A percentile compares a stretch with the other conserved stretches of the same genome.
Conservation (phyloP, 306 rosid genomes). For the Chamaecrista fasciculata region DNA sequence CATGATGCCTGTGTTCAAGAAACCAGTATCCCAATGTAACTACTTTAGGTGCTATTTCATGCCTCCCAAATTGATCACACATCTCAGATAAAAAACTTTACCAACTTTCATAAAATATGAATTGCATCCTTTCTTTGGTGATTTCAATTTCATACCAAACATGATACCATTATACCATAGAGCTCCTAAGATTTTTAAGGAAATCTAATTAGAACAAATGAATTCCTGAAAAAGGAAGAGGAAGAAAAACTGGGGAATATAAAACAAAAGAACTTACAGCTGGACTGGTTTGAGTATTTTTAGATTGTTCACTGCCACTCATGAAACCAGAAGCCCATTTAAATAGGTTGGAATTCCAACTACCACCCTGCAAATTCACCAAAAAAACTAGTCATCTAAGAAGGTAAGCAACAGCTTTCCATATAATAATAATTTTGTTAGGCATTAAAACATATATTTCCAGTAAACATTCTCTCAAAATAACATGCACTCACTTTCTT, state of each 20-base stretch:
- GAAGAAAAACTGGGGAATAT: neutral
- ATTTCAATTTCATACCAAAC: neutral
- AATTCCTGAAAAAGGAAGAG: conserved; percentile 22
- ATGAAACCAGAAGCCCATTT: conserved; percentile 97
- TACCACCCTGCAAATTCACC: conserved; percentile 52
- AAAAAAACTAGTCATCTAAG: conserved; percentile 19
- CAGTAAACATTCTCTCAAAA: neutral
- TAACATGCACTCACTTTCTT: conserved; percentile 55
- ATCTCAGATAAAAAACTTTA: neutral
- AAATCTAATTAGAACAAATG: conserved; percentile 14
- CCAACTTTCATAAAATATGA: neutral
- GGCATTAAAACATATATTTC: conserved; percentile 8
- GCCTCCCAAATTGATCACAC: neutral
- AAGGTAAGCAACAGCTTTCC: conserved; percentile 20
- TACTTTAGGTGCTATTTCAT: neutral
- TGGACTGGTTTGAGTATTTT: conserved; percentile 49
- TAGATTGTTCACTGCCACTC: conserved; percentile 59
- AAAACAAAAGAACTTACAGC: conserved; percentile 45
- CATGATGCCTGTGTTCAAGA: neutral
- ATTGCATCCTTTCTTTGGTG: neutral
- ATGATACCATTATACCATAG: neutral
- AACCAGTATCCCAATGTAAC: neutral
- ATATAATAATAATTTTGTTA: neutral
- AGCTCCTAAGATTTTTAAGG: neutral
- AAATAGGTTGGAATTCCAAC: conserved; percentile 83